Evolutionary conservation across 2,329 filamentous ascomycete genomes (phyloP).

Genomic region (Mollisiaceae sp.): DNA sequence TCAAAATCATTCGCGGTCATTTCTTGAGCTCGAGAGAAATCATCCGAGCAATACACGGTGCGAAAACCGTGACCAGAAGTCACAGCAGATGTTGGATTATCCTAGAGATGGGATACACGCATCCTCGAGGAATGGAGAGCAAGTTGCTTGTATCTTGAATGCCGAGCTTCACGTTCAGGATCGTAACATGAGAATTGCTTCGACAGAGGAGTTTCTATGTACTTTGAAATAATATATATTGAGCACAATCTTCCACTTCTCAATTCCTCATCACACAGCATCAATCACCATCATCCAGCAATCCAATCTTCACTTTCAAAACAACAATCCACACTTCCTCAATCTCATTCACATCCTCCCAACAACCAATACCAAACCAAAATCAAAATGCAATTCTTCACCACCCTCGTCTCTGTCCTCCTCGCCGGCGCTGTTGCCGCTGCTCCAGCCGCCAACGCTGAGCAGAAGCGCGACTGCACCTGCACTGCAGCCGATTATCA

Average conservation of each 20-base stretch:
- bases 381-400: constrained; percentile 6
- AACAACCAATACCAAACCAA: background rate
- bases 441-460: background rate
- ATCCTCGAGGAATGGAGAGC: background rate
- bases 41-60: background rate
- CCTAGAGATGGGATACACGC: background rate
- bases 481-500: background rate
- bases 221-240: background rate
- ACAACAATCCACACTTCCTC: background rate
- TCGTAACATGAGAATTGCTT: background rate
- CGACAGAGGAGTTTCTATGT: background rate
- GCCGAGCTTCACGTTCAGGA: background rate
- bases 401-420: constrained; percentile 1
- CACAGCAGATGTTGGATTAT: background rate
- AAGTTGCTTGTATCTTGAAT: background rate
- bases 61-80: background rate
- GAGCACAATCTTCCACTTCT: background rate
- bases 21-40: background rate
- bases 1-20: background rate
- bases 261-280: constrained; percentile 6
- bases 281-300: background rate
- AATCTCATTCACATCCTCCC: background rate
- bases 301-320: background rate
- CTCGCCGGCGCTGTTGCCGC: background rate
- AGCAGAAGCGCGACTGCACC: constrained; percentile 1